A percentile compares a stretch with the other conserved stretches of the same genome.
Evolutionary conservation across 1,139 yeast genomes (phyloP).

Genomic region (Nakaseomyces uthaithaninus): DNA sequence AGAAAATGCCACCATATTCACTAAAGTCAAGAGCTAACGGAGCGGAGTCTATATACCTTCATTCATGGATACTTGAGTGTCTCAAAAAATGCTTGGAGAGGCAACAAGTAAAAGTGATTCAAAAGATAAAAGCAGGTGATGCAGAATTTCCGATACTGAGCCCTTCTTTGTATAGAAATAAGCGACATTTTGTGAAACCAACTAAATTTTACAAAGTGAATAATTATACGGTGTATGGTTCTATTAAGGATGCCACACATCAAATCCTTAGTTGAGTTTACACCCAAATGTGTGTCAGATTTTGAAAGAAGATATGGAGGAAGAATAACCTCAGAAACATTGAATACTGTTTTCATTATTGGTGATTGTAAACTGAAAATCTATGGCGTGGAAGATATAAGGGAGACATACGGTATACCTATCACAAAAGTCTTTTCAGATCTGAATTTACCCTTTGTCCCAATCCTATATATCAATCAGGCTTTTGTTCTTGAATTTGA

Average conservation of each 20-base stretch:
- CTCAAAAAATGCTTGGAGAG: not conserved
- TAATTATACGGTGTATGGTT: conserved; percentile 17
- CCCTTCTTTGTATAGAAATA: conserved; percentile 10
- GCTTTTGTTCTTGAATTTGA: conserved; percentile 18
- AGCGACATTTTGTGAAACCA: conserved; percentile 17
- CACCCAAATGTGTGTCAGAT: conserved; percentile 19
- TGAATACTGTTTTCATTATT: conserved; percentile 17
- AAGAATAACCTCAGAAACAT: conserved; percentile 21
- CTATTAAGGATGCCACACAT: conserved; percentile 15
- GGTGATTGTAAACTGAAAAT: conserved; percentile 15
- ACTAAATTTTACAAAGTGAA: conserved; percentile 18
- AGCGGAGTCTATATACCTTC: conserved; percentile 1
- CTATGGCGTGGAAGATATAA: conserved; percentile 9
- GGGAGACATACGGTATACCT: conserved; percentile 6
- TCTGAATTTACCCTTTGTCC: conserved; percentile 7
- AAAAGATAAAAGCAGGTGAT: conserved; percentile 6
- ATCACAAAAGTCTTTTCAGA: not conserved
- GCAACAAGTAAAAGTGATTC: conserved; percentile 4
- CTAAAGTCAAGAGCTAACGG: not conserved
- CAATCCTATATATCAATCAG: conserved; percentile 16
- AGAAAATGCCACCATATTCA: conserved; percentile 8
- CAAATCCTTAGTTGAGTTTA: conserved; percentile 23
- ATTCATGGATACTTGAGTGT: not conserved
- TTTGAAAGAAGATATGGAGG: conserved; percentile 16
- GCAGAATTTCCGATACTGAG: conserved; percentile 11